Base-by-base conservation (phyloP, 305 asterid species). In the Andrographis paniculata region DNA sequence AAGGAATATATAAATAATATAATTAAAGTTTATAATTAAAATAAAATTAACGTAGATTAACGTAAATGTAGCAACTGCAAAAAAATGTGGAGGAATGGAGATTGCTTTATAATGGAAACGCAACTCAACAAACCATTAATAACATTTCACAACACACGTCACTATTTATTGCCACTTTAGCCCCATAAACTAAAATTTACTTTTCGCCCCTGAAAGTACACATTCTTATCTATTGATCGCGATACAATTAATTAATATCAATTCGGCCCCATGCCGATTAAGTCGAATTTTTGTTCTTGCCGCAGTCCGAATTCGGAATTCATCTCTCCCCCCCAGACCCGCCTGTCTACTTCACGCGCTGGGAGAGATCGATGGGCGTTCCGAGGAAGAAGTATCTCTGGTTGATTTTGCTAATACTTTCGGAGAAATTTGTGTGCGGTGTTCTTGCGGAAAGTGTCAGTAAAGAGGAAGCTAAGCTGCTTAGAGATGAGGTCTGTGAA, bases 401-500 rank as follows among this genome's bases (percentile, higher is more conserved):
- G 53, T 58, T 80, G 33, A 61, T 72, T 62, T 46, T 73, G 48
- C 62, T 84, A 17, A 57, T 76, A 1, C 41, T 57, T 53, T 66
- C 72, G 9, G 69, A 60, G 53, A 40, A 45, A 54, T 78, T 78
- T 38, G 20, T 82, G 3, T 53, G 60, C 66, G 53, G 44, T 54
- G 45, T 66, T 57, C 50, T 64, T 18, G 74, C 93, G 0, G 95
- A 85, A 49, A 87, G 87, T 62, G 95, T 89, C 55, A 74, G 85
- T 52, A 64, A 71, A 45, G 73, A 78, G 39, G 94, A 85, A 65
- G 87, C 95, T 38, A 72, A 51, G 64, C 67, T 71, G 57, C 95
- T 85, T 72, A 76, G 95, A 69, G 91, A 85, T 57, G 98, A 89
- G 93, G 98, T 88, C 3, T 38, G 41, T 21, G 1, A 27, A 14